Conservation (phyloP, 2,329 filamentous ascomycete genomes). For the Chalaropsis thielavioides region DNA sequence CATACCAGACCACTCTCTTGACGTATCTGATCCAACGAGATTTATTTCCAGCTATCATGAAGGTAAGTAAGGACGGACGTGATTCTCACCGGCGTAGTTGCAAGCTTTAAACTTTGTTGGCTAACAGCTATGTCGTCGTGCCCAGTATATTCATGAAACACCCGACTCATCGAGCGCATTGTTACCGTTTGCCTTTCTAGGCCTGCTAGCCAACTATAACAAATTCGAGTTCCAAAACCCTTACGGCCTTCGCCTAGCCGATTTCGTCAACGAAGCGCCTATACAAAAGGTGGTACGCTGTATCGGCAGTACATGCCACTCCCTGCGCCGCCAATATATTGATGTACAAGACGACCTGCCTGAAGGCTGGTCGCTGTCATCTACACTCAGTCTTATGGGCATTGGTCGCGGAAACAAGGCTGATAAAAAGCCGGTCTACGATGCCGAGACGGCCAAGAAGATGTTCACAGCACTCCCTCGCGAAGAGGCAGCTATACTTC, state of each 20-base stretch:
- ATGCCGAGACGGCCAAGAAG: conserved; percentile 66
- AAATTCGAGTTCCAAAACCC: conserved; percentile 98
- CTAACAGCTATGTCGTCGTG: not conserved
- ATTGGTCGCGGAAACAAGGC: conserved; percentile 50
- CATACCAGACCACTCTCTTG: conserved; percentile 84
- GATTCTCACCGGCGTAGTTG: not conserved
- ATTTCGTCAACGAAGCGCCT: conserved; percentile 83
- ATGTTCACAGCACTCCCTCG: conserved; percentile 67
- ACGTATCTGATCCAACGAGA: conserved; percentile 93
- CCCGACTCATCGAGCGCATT: conserved; percentile 49
- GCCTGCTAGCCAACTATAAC: conserved; percentile 91
- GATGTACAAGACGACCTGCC: conserved; percentile 80
- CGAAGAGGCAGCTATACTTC: conserved; percentile 49
- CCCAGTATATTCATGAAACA: conserved; percentile 66
- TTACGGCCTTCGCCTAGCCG: conserved; percentile 78
- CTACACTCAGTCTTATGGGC: conserved; percentile 66
- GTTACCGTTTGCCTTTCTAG: conserved; percentile 68
- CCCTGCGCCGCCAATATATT: conserved; percentile 60
- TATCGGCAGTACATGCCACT: conserved; percentile 57
- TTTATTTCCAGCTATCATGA: conserved; percentile 87
- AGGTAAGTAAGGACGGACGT: conserved; percentile 48
- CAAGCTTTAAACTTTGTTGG: not conserved
- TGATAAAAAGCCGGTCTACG: conserved; percentile 41
- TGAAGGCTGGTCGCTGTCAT: conserved; percentile 73
- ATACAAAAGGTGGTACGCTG: conserved; percentile 70